Percentiles rank a stretch among this genome's conserved stretches.
phyloP scores from a whole-genome alignment of 306 rosid genomes.

The Cotoneaster glaucophyllus region DNA sequence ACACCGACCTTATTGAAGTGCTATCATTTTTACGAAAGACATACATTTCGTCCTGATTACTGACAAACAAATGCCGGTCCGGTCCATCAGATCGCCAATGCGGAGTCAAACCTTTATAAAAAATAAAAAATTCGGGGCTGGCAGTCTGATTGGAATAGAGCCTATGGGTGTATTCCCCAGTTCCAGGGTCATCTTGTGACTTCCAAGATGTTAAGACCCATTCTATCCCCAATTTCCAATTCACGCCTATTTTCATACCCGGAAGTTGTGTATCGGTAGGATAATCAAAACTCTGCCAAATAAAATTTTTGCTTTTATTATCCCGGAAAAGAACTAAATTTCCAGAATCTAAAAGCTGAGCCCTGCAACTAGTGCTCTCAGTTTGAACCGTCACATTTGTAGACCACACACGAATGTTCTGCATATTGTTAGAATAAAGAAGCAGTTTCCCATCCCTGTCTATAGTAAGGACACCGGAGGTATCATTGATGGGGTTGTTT shows the following conservation, averaged over 20 bases:
- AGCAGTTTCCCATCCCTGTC: slow-evolving; percentile 2
- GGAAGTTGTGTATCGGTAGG: slow-evolving; percentile 28
- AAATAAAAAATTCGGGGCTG: neutral
- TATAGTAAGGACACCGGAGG: neutral
- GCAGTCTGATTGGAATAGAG: neutral
- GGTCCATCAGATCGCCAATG: too few relatives aligned
- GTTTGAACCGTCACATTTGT: neutral
- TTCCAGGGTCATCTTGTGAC: neutral
- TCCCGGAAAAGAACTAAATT: neutral
- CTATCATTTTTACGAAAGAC: neutral
- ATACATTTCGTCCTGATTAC: neutral
- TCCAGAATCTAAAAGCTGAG: slow-evolving; percentile 7
- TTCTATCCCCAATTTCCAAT: neutral
- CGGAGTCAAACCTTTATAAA: neutral
- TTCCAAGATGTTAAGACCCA: neutral
- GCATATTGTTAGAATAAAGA: neutral
- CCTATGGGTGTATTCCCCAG: neutral
- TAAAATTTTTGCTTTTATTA: neutral
- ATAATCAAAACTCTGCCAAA: slow-evolving; percentile 45
- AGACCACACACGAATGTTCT: neutral
- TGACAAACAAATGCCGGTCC: neutral
- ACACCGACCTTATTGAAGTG: neutral
- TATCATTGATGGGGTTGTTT: slow-evolving; percentile 26
- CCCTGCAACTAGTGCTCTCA: neutral
- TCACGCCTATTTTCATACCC: neutral